Evolutionary conservation across 2,329 filamentous ascomycete species (phyloP).

Genomic region (Aspergillus sp.): DNA sequence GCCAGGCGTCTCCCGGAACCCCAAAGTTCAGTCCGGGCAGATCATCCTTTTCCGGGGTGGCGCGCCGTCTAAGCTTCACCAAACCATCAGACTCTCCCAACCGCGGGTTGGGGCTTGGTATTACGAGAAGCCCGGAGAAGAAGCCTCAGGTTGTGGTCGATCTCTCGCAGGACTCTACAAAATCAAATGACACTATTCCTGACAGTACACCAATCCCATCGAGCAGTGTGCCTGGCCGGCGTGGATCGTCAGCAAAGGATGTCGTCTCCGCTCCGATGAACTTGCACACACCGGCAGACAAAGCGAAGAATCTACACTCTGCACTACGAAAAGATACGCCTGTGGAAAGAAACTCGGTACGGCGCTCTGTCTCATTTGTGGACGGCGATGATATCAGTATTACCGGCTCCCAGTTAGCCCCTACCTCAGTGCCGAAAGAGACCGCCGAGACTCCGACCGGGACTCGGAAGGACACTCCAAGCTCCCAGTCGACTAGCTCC

Average conservation of each 20-base stretch:
- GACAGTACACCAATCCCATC: constrained; percentile 15
- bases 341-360: constrained; percentile 17
- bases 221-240: constrained; percentile 17
- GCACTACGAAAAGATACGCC: constrained; percentile 33
- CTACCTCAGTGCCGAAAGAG: constrained; percentile 16
- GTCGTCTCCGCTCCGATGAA: constrained; percentile 20
- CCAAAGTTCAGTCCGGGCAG: constrained; percentile 22
- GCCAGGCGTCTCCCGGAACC: constrained; percentile 1
- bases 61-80: constrained; percentile 24
- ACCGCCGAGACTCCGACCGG: constrained; percentile 15
- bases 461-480: neutral
- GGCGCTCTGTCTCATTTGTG: constrained; percentile 35
- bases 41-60: constrained; percentile 28
- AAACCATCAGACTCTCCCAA: constrained; percentile 17
- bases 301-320: constrained; percentile 25
- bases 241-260: constrained; percentile 15
- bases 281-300: constrained; percentile 21
- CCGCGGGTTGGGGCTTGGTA: constrained; percentile 32
- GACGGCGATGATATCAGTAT: constrained; percentile 25
- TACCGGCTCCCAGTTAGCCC: constrained; percentile 11
- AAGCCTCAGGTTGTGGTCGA: constrained; percentile 18
- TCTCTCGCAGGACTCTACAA: constrained; percentile 18
- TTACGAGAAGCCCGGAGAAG: constrained; percentile 33
- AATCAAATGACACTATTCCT: neutral
- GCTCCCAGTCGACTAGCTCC: constrained; percentile 1